Evolutionary conservation across 352 stramenopile species (phyloP).

Genomic region (Blastocystis sp.): DNA sequence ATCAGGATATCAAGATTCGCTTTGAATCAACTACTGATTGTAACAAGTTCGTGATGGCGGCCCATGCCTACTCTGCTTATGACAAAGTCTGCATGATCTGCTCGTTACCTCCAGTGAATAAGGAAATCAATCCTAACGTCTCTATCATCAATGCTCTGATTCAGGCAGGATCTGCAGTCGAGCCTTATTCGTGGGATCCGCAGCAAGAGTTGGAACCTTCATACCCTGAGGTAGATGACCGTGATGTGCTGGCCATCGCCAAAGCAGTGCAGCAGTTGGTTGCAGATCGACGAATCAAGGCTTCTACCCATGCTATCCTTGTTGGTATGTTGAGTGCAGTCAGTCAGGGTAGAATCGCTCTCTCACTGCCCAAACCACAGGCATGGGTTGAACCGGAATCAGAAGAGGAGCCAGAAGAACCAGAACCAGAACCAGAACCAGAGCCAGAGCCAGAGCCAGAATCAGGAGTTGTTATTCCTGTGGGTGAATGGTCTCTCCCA

Average conservation of each 20-base stretch:
- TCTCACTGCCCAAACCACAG: conserved; percentile 20
- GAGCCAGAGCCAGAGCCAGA: neutral
- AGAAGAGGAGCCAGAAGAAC: conserved; percentile 39
- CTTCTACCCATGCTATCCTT: neutral
- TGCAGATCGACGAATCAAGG: conserved; percentile 11
- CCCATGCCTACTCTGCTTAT: conserved; percentile 38
- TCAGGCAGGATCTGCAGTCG: neutral
- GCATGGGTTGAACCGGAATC: conserved; percentile 37
- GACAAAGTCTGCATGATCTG: conserved; percentile 56
- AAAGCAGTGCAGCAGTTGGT: neutral
- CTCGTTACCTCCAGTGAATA: conserved; percentile 42
- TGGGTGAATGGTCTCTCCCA: neutral
- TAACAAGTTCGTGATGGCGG: neutral
- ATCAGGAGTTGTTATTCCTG: neutral
- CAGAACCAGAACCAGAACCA: neutral
- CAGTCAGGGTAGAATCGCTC: neutral
- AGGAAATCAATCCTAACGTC: conserved; percentile 24
- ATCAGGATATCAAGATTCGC: neutral
- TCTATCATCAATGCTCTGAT: conserved; percentile 29
- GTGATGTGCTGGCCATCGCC: neutral
- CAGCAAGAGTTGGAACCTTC: neutral
- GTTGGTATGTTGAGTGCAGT: conserved; percentile 22
- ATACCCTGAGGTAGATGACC: conserved; percentile 3
- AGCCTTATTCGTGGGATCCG: conserved; percentile 23
- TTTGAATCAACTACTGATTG: conserved; percentile 17